phyloP scores from a whole-genome alignment of 805 yeast genomes.

The Priceomyces castillae region DNA sequence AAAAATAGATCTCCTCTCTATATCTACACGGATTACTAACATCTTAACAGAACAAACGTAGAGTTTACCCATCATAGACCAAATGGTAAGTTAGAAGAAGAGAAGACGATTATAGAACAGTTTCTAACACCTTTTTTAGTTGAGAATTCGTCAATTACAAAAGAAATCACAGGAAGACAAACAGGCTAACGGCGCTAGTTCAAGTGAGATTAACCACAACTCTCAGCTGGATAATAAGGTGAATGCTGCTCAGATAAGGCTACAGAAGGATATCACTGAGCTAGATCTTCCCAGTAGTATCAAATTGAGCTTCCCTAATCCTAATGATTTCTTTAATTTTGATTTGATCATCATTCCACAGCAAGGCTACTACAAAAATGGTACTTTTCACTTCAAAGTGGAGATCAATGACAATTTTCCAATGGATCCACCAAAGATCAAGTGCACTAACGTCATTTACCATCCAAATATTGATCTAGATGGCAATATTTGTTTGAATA shows the following conservation, averaged over 20 bases:
- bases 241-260: constrained; percentile 65
- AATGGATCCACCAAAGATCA: constrained; percentile 87
- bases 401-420: constrained; percentile 73
- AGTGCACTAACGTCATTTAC: constrained; percentile 67
- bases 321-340: constrained; percentile 60
- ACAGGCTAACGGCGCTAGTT: constrained; percentile 21
- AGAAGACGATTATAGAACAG: too few relatives aligned
- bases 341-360: constrained; percentile 58
- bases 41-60: too few relatives aligned
- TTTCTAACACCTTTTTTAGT: constrained; percentile 24
- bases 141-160: constrained; percentile 59
- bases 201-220: constrained; percentile 13
- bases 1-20: too few relatives aligned
- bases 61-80: too few relatives aligned
- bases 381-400: constrained; percentile 68
- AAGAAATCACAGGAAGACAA: constrained; percentile 53
- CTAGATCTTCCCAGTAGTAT: constrained; percentile 60
- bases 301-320: constrained; percentile 48
- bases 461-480: constrained; percentile 92
- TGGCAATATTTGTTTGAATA: constrained; percentile 90
- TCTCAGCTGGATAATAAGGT: constrained; percentile 16
- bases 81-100: too few relatives aligned
- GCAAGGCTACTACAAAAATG: constrained; percentile 71
- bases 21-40: too few relatives aligned
- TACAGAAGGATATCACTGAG: constrained; percentile 74